phyloP scores from a whole-genome alignment of 2,329 filamentous ascomycete genomes.

The Pseudogymnoascus sp. region DNA sequence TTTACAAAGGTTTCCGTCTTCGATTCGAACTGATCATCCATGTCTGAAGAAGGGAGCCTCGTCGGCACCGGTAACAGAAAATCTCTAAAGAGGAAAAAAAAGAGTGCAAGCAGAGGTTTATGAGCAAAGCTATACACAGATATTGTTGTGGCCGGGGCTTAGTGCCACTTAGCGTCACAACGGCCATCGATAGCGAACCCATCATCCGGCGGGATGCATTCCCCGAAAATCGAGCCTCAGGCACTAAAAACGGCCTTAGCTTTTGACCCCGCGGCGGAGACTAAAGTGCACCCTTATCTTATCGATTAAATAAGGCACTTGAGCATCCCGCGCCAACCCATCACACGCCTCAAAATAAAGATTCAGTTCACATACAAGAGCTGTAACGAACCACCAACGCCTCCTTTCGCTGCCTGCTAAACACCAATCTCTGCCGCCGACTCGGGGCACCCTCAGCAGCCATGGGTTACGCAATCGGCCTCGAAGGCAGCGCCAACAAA shows the following conservation, averaged over 20 bases:
- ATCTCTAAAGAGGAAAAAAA: neutral
- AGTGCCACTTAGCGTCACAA: constrained; percentile 8
- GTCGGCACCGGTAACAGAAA: neutral
- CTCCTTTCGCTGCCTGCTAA: neutral
- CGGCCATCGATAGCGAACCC: constrained; percentile 2
- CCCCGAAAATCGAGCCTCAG: neutral
- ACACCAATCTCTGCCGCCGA: neutral
- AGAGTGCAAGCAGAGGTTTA: neutral
- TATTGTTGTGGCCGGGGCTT: constrained; percentile 8
- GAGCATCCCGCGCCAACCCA: neutral
- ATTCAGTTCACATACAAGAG: neutral
- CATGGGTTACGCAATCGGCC: constrained; percentile 46
- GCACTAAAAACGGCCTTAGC: neutral
- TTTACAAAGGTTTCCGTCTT: constrained; percentile 44
- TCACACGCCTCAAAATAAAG: neutral
- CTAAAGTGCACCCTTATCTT: constrained; percentile 7
- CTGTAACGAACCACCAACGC: neutral
- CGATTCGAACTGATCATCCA: constrained; percentile 15
- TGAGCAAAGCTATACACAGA: constrained; percentile 4
- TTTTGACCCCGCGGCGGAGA: neutral
- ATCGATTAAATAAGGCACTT: constrained; percentile 8
- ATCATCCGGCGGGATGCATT: constrained; percentile 2
- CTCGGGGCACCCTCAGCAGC: neutral
- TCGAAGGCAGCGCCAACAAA: constrained; percentile 97
- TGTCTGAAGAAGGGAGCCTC: neutral